Conservation (phyloP, 768 basidiomycete genomes). For the Pleurotus sapidus region DNA sequence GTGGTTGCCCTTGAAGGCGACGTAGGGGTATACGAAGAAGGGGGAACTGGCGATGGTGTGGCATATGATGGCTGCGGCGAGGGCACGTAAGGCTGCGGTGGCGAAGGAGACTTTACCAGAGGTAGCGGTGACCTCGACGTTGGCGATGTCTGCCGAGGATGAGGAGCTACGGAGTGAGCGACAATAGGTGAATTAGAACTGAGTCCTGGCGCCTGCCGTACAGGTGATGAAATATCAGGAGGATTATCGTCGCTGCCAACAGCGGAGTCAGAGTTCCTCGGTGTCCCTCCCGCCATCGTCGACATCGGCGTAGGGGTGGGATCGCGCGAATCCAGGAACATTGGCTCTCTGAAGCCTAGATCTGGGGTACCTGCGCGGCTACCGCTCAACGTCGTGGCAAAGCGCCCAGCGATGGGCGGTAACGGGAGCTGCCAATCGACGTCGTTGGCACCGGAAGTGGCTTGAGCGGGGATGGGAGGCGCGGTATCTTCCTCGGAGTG, state of each 20-base stretch:
- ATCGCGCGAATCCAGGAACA: too few relatives aligned
- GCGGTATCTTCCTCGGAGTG: constrained; percentile 10
- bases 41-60: too few relatives aligned
- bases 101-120: background rate
- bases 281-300: background rate
- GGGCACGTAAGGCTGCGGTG: background rate
- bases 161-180: too few relatives aligned
- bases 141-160: background rate
- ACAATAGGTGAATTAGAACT: too few relatives aligned
- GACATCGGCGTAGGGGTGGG: background rate
- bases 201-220: too few relatives aligned
- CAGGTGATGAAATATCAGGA: too few relatives aligned
- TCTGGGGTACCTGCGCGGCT: constrained; percentile 3
- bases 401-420: constrained; percentile 46
- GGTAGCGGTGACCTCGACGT: background rate
- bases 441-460: constrained; percentile 21
- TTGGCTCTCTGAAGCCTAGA: background rate
- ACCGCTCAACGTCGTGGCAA: constrained; percentile 33
- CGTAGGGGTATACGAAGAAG: too few relatives aligned
- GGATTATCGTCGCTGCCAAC: too few relatives aligned
- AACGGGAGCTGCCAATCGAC: constrained; percentile 14
- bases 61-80: too few relatives aligned
- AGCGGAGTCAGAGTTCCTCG: too few relatives aligned
- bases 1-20: background rate
- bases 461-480: too few relatives aligned